Percentiles rank a stretch among this genome's conserved stretches.
These are phyloP conservation scores for Xylaria acuta DNA, from an alignment of 495 filamentous ascomycete species.

Conservation along the genomic window DNA sequence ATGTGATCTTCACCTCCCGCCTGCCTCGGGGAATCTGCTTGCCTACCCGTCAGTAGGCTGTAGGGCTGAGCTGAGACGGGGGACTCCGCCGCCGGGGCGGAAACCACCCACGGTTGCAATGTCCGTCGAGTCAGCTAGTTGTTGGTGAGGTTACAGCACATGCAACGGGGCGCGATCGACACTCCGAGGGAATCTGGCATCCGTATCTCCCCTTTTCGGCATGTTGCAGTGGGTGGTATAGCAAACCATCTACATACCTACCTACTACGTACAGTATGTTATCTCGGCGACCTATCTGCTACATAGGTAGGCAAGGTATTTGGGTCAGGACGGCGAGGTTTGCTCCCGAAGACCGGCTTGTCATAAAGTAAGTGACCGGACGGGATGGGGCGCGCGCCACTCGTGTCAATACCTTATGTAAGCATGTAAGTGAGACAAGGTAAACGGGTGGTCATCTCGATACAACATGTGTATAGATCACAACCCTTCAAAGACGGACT, in stretches of 20 bases:
- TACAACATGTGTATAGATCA: background rate
- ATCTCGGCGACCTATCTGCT: too few species aligned
- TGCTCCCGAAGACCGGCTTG: too few species aligned
- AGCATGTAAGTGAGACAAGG: background rate
- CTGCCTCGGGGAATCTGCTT: background rate
- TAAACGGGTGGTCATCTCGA: background rate
- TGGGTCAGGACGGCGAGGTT: too few species aligned
- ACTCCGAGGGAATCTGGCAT: background rate
- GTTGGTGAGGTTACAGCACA: background rate
- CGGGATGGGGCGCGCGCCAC: background rate
- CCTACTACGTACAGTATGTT: background rate
- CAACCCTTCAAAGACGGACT: background rate
- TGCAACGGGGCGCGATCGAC: background rate
- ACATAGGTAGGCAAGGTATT: too few species aligned
- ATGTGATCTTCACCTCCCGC: background rate
- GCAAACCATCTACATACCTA: background rate
- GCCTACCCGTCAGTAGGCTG: background rate
- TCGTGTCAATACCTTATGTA: too few species aligned
- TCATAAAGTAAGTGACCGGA: background rate
- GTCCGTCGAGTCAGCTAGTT: background rate
- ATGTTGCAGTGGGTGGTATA: background rate
- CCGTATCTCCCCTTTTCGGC: background rate
- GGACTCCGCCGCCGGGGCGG: too few species aligned
- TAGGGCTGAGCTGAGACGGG: constrained; percentile 1
- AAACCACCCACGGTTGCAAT: background rate